Base-by-base conservation (phyloP, 371 early-diverging fungal species). In the Chytridium lagenaria region DNA sequence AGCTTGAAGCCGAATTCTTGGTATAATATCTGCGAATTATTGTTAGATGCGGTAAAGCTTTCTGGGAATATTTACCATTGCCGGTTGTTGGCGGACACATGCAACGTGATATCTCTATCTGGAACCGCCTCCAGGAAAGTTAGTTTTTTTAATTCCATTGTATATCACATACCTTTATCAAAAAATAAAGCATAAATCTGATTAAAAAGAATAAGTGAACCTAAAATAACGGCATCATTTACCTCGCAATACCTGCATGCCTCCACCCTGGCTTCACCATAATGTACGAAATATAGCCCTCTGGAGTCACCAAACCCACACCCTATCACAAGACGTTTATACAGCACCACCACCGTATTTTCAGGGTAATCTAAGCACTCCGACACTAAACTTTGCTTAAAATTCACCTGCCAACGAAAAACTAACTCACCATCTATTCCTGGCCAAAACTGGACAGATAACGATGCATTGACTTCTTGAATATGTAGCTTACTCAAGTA, bases 251-350 rank as follows among this genome's bases (percentile, higher is more conserved):
- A 15, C 94, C 94, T 0, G 90, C 90, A 49, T 87, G 85, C 66
- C 90, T 90, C 95, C 96, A 97, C 12, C 95, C 96, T 15, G 92
- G 89, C 1, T 86, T 79, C 7, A 97, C 96, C 16, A 92, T 92
- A 59, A 97, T 84, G 74, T 94, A 97, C 12, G 96, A 92, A 44
- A 97, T 89, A 75, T 97, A 97, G 1, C 92, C 93, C 44, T 94
- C 94, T 0, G 97, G 96, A 1, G 96, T 94, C n/a, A 89, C 95
- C 92, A 74, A 97, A 94, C 0, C 93, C 96, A 83, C 95, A 95
- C 10, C 95, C 97, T 50, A 96, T 86, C 0, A 95, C 91, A 3
- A 84, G 76, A 23, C 86, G 76, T 50, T 91, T 84, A 83, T 97
- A 95, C 19, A 95, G 78, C 0, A 92, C 95, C 0, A 97, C 90